phyloP scores from a whole-genome alignment of 139 green algal genomes.

The Desmodesmus armatus region DNA sequence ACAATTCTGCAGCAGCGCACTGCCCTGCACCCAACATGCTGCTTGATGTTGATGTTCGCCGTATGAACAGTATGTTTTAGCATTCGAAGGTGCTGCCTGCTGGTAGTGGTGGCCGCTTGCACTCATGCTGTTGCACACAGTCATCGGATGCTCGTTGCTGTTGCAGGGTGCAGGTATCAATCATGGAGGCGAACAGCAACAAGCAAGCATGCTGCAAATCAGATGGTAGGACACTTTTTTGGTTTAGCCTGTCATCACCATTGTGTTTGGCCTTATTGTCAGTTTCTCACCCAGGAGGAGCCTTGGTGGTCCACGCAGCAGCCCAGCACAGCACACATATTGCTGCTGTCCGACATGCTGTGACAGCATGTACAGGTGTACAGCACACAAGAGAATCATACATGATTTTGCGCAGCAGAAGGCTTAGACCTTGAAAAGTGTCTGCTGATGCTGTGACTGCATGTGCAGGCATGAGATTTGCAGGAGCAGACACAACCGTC shows the following conservation, averaged over 20 bases:
- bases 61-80: no score
- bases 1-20: background rate
- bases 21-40: background rate
- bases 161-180: slow-evolving; percentile 24
- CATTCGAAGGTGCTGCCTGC: background rate
- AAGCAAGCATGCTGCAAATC: slow-evolving; percentile 30
- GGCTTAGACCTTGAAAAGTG: no score
- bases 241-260: no score
- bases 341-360: no score
- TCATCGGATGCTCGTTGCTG: no score
- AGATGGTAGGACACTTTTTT: background rate
- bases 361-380: no score
- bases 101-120: background rate
- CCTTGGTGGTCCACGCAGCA: no score
- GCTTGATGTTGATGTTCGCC: background rate
- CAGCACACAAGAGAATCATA: no score
- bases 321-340: no score
- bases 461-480: slow-evolving; percentile 43
- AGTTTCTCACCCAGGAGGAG: no score
- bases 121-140: background rate
- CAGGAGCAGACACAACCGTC: slow-evolving; percentile 33
- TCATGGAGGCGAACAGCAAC: slow-evolving; percentile 29
- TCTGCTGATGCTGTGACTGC: no score
- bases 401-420: no score
- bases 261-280: background rate